phyloP scores from a whole-genome alignment of 176 grass and related monocot genomes.

The Carex pumila region DNA sequence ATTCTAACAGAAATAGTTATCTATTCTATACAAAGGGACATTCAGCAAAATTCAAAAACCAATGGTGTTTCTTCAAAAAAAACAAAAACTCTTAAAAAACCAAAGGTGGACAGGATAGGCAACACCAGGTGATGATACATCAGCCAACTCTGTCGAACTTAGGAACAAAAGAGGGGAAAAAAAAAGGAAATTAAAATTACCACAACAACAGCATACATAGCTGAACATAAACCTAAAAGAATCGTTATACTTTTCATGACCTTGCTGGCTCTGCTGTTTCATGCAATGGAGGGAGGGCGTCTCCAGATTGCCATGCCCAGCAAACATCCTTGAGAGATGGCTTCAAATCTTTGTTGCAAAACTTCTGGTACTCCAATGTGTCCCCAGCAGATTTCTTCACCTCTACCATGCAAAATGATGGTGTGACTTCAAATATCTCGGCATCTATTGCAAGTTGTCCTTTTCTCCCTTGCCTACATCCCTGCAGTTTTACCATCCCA shows the following conservation, averaged over 20 bases:
- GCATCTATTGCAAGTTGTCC: conserved; percentile 74
- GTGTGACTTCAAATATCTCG: conserved; percentile 74
- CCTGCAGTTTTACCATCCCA: conserved; percentile 61
- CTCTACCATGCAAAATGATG: conserved; percentile 63
- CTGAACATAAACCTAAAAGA: background rate
- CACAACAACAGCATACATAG: background rate
- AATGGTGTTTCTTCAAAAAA: background rate
- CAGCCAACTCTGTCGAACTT: background rate
- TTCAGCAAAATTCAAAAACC: background rate
- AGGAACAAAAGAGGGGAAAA: background rate
- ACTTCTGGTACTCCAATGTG: conserved; percentile 77
- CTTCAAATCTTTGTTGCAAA: conserved; percentile 69
- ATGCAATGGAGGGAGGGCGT: conserved; percentile 31
- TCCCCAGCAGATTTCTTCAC: conserved; percentile 90
- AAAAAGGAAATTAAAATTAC: background rate
- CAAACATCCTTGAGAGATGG: conserved; percentile 74
- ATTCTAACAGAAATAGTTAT: background rate
- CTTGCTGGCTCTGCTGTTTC: conserved; percentile 4
- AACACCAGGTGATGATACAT: background rate
- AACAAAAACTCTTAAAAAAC: background rate
- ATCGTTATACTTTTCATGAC: background rate
- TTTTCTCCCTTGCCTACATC: conserved; percentile 70
- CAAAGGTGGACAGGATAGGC: background rate
- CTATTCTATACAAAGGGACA: background rate
- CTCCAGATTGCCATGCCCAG: conserved; percentile 49